Conservation (phyloP, 139 green algal genomes). For the Klebsormidium nitens region DNA sequence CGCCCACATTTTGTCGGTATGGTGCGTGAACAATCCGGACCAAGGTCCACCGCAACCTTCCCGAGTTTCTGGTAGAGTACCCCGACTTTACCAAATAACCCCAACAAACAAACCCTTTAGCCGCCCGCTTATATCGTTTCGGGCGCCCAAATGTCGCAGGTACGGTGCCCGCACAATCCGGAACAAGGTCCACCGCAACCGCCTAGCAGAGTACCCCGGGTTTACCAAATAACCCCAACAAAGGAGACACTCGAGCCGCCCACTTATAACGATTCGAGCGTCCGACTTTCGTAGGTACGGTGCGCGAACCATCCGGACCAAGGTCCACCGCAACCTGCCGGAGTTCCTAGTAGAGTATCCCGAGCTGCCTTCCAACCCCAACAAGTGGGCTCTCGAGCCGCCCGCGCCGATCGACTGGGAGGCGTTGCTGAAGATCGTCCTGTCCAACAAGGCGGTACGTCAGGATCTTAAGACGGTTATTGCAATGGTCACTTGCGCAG, state of each 20-base stretch:
- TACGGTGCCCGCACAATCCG: constrained; percentile 30
- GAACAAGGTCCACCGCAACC: background rate
- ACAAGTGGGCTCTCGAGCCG: constrained; percentile 8
- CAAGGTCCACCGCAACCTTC: no score
- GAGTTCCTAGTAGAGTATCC: constrained; percentile 66
- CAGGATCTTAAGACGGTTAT: no score
- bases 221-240: background rate
- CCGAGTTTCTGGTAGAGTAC: no score
- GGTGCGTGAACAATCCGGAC: no score
- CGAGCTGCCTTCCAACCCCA: constrained; percentile 1
- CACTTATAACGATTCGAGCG: background rate
- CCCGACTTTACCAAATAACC: constrained; percentile 1
- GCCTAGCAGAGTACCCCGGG: background rate
- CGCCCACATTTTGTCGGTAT: background rate
- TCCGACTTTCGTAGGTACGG: constrained; percentile 24
- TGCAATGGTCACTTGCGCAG: no score
- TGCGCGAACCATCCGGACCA: constrained; percentile 82
- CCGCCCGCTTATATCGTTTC: constrained; percentile 53
- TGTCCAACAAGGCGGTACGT: no score
- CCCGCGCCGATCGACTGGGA: constrained; percentile 64
- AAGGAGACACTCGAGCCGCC: background rate
- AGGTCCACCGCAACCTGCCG: constrained; percentile 77
- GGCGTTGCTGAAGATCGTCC: constrained; percentile 64
- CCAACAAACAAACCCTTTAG: background rate
- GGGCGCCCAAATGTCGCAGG: constrained; percentile 42